These are phyloP conservation scores for Sanghuangporus sanghuang DNA, from an alignment of 1,284 basidiomycete genomes.

Conservation along the genomic window DNA sequence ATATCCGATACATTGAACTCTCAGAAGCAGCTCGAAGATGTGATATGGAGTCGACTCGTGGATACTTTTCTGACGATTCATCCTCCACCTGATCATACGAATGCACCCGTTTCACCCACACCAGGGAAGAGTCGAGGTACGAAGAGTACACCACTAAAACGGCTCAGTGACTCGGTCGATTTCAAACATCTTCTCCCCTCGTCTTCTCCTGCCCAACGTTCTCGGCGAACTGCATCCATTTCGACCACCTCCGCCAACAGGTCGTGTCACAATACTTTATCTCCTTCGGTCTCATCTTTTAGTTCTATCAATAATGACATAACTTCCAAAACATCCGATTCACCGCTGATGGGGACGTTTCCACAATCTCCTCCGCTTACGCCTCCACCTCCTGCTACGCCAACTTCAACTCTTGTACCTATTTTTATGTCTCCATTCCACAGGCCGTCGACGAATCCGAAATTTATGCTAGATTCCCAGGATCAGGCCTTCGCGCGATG, in stretches of 20 bases:
- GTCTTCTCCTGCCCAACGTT: background rate
- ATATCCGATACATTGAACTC: constrained; percentile 45
- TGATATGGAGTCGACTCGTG: constrained; percentile 69
- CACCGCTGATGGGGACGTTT: constrained; percentile 9
- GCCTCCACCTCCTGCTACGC: constrained; percentile 6
- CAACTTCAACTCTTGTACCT: constrained; percentile 30
- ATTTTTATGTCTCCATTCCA: constrained; percentile 70
- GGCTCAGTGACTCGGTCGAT: background rate
- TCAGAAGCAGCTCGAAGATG: constrained; percentile 60
- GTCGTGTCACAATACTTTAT: background rate
- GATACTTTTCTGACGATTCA: constrained; percentile 70
- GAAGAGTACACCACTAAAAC: background rate
- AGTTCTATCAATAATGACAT: background rate
- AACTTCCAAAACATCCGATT: background rate
- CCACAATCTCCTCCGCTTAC: constrained; percentile 19
- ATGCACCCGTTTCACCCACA: background rate
- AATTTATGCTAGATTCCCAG: constrained; percentile 53
- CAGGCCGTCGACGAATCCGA: constrained; percentile 70
- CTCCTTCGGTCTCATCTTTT: background rate
- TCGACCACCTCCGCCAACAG: background rate
- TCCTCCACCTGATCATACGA: constrained; percentile 26
- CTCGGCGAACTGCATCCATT: constrained; percentile 6
- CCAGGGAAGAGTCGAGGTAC: background rate
- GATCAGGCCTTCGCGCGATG: constrained; percentile 41
- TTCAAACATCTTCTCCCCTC: background rate